Base-by-base conservation (phyloP, 495 filamentous ascomycete genomes). In the Penicillium coprophilum region DNA sequence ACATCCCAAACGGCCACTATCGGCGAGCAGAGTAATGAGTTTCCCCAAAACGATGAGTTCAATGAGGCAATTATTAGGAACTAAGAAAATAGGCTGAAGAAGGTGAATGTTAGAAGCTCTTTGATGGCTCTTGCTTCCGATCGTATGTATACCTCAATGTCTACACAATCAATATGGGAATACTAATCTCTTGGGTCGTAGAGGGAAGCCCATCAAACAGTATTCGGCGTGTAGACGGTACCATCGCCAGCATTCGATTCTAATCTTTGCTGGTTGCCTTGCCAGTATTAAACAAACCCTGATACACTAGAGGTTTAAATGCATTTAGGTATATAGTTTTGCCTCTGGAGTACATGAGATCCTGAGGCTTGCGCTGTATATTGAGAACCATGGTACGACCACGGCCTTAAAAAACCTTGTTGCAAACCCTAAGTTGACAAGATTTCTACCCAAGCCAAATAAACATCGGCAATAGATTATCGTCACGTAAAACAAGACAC, bases 311-410 rank as follows among this genome's bases (percentile, higher is more conserved):
- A 10, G 23, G 0, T 4, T 31, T 8, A 27, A 31, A 7, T 38
- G 15, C 15, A 17, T 38, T 38, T 17, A 17, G 15, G 15, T 38
- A 38, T 8, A 38, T 9, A n/a, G 34, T 38, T 38, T 17, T 38
- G 34, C 4, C 32, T 7, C 8, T 28, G 13, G n/a, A 28, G 23
- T 46, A 28, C 6, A 21, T 40, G 49, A 41, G 21, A 12, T 17
- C 20, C 20, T 6, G 31, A 24, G 20, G 20, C 20, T 6, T 21
- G 9, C 27, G 13, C 32, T 11, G 13, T 6, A 41, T 43, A 52
- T 32, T n/a, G 9, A 9, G 24, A 52, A 52, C 50, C 50, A 52
- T 52, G 50, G 50, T 52, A 43, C 38, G 3, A 28, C 24, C 24
- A 13, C 38, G 34, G 38, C 21, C 38, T 13, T 15, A 40, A 41